Evolutionary conservation across 345 rosid genomes (phyloP).

Genomic region (Brassica nigra): DNA sequence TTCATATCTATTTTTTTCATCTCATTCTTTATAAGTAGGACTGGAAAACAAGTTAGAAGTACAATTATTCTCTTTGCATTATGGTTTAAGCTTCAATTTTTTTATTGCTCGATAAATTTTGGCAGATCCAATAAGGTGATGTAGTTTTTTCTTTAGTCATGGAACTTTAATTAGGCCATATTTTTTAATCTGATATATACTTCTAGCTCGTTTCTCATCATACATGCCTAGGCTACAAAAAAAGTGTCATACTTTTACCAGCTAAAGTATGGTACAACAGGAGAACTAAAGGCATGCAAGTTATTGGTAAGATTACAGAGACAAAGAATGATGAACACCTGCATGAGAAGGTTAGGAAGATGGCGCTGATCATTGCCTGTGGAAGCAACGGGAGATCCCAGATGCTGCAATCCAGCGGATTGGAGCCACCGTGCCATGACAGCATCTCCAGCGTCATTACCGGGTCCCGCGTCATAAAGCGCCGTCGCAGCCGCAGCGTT

Average conservation of each 20-base stretch:
- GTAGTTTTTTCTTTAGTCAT: not conserved
- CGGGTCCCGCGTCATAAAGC: not conserved
- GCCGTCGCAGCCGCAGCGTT: not conserved
- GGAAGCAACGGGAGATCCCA: not conserved
- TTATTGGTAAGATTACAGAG: too few relatives aligned
- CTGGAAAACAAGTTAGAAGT: too few relatives aligned
- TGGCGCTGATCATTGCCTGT: conserved; percentile 73
- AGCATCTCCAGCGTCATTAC: not conserved
- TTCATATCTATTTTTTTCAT: too few relatives aligned
- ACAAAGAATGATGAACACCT: too few relatives aligned
- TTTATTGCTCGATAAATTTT: too few relatives aligned
- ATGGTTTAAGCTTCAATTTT: not conserved
- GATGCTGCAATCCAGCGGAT: not conserved
- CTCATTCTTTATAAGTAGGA: too few relatives aligned
- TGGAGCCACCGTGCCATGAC: not conserved
- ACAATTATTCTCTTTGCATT: too few relatives aligned
- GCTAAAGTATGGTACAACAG: not conserved
- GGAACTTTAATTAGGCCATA: not conserved
- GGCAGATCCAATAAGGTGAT: conserved; percentile 2
- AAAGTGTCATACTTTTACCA: too few relatives aligned
- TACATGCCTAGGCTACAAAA: too few relatives aligned
- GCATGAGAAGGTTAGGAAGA: conserved; percentile 88
- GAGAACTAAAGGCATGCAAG: conserved; percentile 17
- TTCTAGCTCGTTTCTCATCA: not conserved
- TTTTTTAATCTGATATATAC: not conserved